Base-by-base conservation (phyloP, 1,139 yeast species). In the Geotrichum klebahnii region DNA sequence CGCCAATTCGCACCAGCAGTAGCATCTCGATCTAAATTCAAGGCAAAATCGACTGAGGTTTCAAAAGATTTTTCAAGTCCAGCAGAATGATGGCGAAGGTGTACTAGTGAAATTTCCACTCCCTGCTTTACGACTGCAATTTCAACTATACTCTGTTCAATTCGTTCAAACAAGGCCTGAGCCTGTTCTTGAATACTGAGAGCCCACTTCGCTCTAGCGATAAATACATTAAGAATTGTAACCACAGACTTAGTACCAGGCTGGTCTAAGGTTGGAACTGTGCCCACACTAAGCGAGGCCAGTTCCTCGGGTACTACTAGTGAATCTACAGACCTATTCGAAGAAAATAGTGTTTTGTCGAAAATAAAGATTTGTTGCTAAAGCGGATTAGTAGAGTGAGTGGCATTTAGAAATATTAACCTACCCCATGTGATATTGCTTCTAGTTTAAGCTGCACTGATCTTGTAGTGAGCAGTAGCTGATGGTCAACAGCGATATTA, bases 371-470 rank as follows among this genome's bases (percentile, higher is more conserved):
- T 35, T 46, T 51, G 50, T 51, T 51, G 54, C 54, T 51, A 47
- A 12, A 36, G 23, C 6, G 19, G 16, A 22, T 23, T 22, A 37
- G 40, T 12, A 12, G 8, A 20, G 3, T 17, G 2, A 10, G 19
- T n/a, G 9, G 3, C n/a, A 24, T 6, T 14, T 9, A 19, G 24
- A 12, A n/a, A 22, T 6, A 8, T 12, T 34, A 17, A 51, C 54
- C 16, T 48, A 51, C 54, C 14, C 66, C 64, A 33, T 60, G 58
- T 5, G 58, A 59, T 22, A 61, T 51, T 10, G 60, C 50, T 46
- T 64, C 67, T 29, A 62, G 53, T 46, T 59, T 60, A 14, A 67
- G 58, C 50, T 61, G 67, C 14, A 57, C 55, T 20, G 67, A 52
- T 19, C 63, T 61, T 3, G 60, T 56, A 4, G 63, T 58, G 41